Evolutionary conservation across 2,329 filamentous ascomycete species (phyloP).

Genomic region (Penicillium olsonii): DNA sequence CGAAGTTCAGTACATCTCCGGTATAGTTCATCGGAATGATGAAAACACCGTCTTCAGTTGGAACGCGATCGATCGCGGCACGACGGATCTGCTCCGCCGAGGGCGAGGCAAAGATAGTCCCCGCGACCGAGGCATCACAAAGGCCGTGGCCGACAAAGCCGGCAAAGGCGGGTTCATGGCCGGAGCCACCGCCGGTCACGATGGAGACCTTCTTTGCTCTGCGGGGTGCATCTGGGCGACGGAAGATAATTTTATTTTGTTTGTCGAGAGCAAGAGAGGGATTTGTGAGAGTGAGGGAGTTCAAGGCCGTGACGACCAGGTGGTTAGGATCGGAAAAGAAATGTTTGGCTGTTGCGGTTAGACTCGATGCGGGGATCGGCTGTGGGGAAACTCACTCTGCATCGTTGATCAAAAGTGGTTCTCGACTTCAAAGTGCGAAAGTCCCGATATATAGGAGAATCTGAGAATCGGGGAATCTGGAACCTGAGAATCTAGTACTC

Average conservation of each 20-base stretch:
- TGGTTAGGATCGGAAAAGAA: slow-evolving; percentile 83
- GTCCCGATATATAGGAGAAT: no score
- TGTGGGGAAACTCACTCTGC: slow-evolving; percentile 38
- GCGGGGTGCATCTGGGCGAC: slow-evolving; percentile 57
- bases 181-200: slow-evolving; percentile 83
- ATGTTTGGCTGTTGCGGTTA: slow-evolving; percentile 62
- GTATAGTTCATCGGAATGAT: slow-evolving; percentile 98
- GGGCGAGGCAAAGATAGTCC: slow-evolving; percentile 83
- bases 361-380: slow-evolving; percentile 3
- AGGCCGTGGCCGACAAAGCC: slow-evolving; percentile 82
- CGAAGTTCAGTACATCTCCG: slow-evolving; percentile 86
- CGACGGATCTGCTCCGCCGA: slow-evolving; percentile 78
- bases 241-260: slow-evolving; percentile 82
- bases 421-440: neutral
- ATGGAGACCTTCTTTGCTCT: slow-evolving; percentile 68
- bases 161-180: slow-evolving; percentile 86
- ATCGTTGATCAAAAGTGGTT: slow-evolving; percentile 27
- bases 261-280: slow-evolving; percentile 77
- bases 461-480: no score
- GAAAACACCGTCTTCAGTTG: slow-evolving; percentile 71
- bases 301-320: slow-evolving; percentile 75
- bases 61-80: slow-evolving; percentile 72
- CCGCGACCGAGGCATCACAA: slow-evolving; percentile 78
- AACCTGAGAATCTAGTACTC: no score
- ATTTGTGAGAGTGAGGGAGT: slow-evolving; percentile 78